Base-by-base conservation (phyloP, 441 rosid species). In the Erodium chrysanthum region DNA sequence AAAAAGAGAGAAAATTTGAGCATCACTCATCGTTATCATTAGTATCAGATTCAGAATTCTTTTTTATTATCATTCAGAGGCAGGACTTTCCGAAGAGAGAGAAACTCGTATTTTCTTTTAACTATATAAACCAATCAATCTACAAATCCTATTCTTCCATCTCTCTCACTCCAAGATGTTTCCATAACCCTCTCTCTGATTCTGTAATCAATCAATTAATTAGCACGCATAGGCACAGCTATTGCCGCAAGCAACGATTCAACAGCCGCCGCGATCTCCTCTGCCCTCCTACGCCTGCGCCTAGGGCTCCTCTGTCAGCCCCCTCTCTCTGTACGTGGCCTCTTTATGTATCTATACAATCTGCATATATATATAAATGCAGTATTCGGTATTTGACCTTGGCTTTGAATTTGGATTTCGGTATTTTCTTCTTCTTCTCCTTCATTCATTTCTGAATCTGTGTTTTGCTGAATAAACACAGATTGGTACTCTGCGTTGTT, bases 211-310 rank as follows among this genome's bases (percentile, higher is more conserved):
- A 48, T 5, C 56, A 17, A 48, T 48, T 48, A 2, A 14, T 14
- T n/a, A 14, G 14, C 15, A 10, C n/a, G n/a, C n/a, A n/a, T n/a
- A n/a, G n/a, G n/a, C n/a, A n/a, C n/a, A n/a, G 29, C 29, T 25
- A 25, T 25, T 25, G 29, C 29, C 3, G 42, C 42, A 9, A 37
- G 18, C 17, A 14, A 4, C 56, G 75, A 79, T 74, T 79, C 50
- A 80, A 74, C 84, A 80, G 78, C 72, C 66, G 65, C 74, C 66
- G 65, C 74, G 80, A 76, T 82, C 80, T 74, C 72, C 71, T 75
- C 70, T 44, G 37, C 72, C 42, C 46, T 63, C 40, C n/a, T n/a
- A n/a, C n/a, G n/a, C 82, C 71, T 76, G 74, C 82, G 81, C 71
- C 71, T 60, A 20, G 70, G 78, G 64, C 67, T 75, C 62, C 29